Evolutionary conservation across 164 flowering plant species (phyloP).

Genomic region (Annona cherimola): DNA sequence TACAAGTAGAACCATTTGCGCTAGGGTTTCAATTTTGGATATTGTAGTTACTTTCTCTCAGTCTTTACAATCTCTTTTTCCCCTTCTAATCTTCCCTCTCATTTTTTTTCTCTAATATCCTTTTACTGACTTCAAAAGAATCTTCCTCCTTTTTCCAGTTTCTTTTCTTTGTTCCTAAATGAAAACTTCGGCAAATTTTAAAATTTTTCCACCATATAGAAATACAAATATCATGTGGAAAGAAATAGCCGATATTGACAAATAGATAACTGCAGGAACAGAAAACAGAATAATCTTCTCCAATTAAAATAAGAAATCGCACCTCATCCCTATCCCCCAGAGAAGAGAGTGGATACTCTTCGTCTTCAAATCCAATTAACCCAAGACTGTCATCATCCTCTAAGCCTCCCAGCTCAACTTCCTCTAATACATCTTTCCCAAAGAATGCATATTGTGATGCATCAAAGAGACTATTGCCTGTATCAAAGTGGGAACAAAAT

Average conservation of each 20-base stretch:
- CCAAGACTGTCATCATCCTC: conserved; percentile 42
- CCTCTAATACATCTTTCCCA: conserved; percentile 41
- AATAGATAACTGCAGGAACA: neutral
- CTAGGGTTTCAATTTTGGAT: no score
- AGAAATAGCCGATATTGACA: neutral
- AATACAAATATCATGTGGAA: neutral
- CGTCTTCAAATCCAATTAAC: conserved; percentile 28
- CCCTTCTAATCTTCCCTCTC: no score
- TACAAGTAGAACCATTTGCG: no score
- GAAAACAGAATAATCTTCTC: neutral
- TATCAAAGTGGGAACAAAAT: neutral
- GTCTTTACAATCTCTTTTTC: no score
- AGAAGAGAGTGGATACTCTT: conserved; percentile 36
- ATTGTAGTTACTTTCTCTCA: no score
- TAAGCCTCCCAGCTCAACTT: conserved; percentile 58
- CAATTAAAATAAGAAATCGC: neutral
- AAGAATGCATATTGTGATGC: conserved; percentile 76
- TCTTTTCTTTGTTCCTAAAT: no score
- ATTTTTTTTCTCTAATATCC: no score
- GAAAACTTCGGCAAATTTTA: neutral
- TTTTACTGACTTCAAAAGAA: no score
- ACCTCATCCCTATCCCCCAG: conserved; percentile 50
- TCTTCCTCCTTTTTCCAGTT: no score
- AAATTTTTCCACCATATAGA: neutral
- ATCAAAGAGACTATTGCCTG: conserved; percentile 43